Percentiles rank a stretch among this genome's conserved stretches.
phyloP scores from a whole-genome alignment of 2,329 filamentous ascomycete species.

The Fusarium circinatum region DNA sequence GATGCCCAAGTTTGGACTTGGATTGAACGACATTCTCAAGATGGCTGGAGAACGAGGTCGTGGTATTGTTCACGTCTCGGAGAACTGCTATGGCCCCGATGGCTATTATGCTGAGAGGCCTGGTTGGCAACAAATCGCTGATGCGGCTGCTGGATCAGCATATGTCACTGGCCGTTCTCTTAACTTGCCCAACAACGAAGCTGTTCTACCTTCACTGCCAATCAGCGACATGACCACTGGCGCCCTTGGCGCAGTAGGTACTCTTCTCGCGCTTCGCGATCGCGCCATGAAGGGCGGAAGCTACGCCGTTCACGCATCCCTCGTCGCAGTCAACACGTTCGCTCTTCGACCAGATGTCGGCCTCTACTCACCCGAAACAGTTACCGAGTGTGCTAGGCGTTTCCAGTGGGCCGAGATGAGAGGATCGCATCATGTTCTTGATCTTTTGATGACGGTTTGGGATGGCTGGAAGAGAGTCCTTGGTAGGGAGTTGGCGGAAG shows the following conservation, averaged over 20 bases:
- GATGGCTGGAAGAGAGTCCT: slow-evolving; percentile 17
- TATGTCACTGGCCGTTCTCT: slow-evolving; percentile 10
- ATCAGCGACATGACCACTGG: slow-evolving; percentile 52
- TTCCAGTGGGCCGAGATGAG: slow-evolving; percentile 29
- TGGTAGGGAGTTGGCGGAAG: not conserved
- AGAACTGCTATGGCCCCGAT: slow-evolving; percentile 72
- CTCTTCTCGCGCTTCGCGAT: slow-evolving; percentile 48
- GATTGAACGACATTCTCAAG: slow-evolving; percentile 11
- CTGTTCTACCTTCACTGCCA: slow-evolving; percentile 40
- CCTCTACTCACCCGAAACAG: slow-evolving; percentile 1
- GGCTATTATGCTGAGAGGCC: slow-evolving; percentile 67
- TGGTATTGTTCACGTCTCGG: slow-evolving; percentile 71
- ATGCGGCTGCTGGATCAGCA: slow-evolving; percentile 45
- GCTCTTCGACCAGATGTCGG: slow-evolving; percentile 6
- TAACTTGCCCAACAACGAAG: slow-evolving; percentile 1
- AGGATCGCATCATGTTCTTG: slow-evolving; percentile 18
- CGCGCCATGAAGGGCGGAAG: slow-evolving; percentile 39
- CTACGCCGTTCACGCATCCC: slow-evolving; percentile 13
- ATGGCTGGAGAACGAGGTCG: slow-evolving; percentile 55
- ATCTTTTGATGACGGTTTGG: slow-evolving; percentile 19
- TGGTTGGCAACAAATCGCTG: slow-evolving; percentile 75
- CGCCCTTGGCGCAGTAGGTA: slow-evolving; percentile 46
- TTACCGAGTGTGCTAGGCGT: not conserved
- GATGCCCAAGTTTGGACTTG: slow-evolving; percentile 21
- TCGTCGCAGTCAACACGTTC: slow-evolving; percentile 9